Evolutionary conservation across 331 rosid species (phyloP).

Genomic region (Quercus tomentella): DNA sequence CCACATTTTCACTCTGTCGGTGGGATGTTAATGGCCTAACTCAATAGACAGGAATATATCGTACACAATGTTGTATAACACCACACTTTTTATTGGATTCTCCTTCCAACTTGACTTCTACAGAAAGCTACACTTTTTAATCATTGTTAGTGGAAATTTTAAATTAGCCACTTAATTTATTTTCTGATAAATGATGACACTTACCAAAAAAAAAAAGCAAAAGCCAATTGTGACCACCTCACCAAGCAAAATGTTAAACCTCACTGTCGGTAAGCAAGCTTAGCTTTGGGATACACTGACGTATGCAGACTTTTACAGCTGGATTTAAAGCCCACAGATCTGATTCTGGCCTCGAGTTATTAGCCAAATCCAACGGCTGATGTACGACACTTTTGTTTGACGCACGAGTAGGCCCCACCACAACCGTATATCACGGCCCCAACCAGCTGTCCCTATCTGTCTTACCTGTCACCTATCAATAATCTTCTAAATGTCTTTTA

Average conservation of each 20-base stretch:
- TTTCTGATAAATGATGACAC: no score
- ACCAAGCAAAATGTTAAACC: no score
- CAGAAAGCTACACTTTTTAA: neutral
- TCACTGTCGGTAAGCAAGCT: constrained; percentile 29
- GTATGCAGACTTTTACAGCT: constrained; percentile 36
- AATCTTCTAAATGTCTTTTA: neutral
- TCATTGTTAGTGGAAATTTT: neutral
- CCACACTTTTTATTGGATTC: neutral
- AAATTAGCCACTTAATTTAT: neutral
- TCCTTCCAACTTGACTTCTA: neutral
- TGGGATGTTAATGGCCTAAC: no score
- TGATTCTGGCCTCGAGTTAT: neutral
- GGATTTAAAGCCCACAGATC: constrained; percentile 16
- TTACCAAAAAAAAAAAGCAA: no score
- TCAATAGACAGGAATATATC: no score
- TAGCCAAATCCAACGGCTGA: constrained; percentile 37
- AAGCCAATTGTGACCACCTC: no score
- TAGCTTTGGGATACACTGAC: neutral
- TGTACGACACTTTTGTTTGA: neutral
- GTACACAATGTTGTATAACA: neutral
- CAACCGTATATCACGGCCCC: constrained; percentile 17
- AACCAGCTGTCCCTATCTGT: constrained; percentile 32
- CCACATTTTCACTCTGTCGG: no score
- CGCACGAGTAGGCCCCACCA: constrained; percentile 15
- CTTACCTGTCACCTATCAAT: constrained; percentile 34